phyloP scores from a whole-genome alignment of 768 basidiomycete species.

The Boletus tomentosulus region DNA sequence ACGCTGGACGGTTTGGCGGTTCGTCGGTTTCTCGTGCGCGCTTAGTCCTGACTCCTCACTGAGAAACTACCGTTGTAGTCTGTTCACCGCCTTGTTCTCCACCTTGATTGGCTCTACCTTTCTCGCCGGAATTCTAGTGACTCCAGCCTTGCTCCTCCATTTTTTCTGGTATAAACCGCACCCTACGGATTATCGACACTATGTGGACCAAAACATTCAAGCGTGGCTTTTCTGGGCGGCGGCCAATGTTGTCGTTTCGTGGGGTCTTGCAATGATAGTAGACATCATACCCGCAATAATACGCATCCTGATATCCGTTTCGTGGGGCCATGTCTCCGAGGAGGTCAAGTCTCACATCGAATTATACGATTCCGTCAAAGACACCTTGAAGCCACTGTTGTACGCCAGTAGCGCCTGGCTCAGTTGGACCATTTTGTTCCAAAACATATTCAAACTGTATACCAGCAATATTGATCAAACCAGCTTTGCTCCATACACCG shows the following conservation, averaged over 20 bases:
- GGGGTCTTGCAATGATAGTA: slow-evolving; percentile 71
- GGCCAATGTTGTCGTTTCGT: slow-evolving; percentile 71
- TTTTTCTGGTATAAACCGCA: slow-evolving; percentile 68
- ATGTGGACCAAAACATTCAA: slow-evolving; percentile 60
- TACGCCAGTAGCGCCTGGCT: slow-evolving; percentile 69
- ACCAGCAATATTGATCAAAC: slow-evolving; percentile 31
- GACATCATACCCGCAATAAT: slow-evolving; percentile 60
- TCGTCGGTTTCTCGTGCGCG: slow-evolving; percentile 16
- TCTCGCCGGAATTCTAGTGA: slow-evolving; percentile 55
- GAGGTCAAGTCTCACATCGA: slow-evolving; percentile 61
- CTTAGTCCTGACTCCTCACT: not conserved
- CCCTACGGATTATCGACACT: slow-evolving; percentile 51
- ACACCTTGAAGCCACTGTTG: slow-evolving; percentile 64
- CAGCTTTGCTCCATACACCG: slow-evolving; percentile 61
- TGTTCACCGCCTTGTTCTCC: slow-evolving; percentile 61
- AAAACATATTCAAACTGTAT: slow-evolving; percentile 58
- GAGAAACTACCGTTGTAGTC: slow-evolving; percentile 32
- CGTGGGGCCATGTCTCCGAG: slow-evolving; percentile 79
- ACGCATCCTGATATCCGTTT: slow-evolving; percentile 48
- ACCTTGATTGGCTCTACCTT: slow-evolving; percentile 70
- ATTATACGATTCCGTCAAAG: slow-evolving; percentile 66
- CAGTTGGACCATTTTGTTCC: slow-evolving; percentile 75
- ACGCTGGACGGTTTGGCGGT: slow-evolving; percentile 57
- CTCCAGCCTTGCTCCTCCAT: slow-evolving; percentile 60
- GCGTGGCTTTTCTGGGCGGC: slow-evolving; percentile 85